Conservation (phyloP, 177 flowering plant genomes). For the Vitis hybrid region DNA sequence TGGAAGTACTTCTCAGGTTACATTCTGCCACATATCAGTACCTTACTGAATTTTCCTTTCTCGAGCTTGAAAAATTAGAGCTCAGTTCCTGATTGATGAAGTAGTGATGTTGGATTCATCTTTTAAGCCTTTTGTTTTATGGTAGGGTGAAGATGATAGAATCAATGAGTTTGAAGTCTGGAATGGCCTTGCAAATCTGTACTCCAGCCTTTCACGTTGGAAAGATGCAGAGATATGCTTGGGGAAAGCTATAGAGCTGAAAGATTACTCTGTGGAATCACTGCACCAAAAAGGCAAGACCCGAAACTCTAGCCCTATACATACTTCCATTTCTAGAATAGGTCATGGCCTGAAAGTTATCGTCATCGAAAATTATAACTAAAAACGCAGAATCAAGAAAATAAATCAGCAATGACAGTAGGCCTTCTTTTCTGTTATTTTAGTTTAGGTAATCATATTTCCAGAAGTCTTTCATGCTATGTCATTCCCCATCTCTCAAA, state of each 20-base stretch:
- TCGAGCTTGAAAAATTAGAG: not conserved
- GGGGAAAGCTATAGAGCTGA: conserved; percentile 75
- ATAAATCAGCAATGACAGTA: too few relatives aligned
- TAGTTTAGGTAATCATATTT: too few relatives aligned
- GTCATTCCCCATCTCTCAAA: too few relatives aligned
- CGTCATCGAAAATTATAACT: too few relatives aligned
- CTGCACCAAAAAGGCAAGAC: conserved; percentile 78
- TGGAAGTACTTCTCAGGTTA: conserved; percentile 64
- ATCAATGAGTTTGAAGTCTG: conserved; percentile 86
- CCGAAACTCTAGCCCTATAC: conserved; percentile 4
- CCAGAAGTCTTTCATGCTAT: too few relatives aligned
- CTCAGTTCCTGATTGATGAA: not conserved
- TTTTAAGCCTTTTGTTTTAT: conserved; percentile 8
- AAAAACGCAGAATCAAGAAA: too few relatives aligned
- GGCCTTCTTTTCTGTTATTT: too few relatives aligned
- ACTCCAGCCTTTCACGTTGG: conserved; percentile 87
- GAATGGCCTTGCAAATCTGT: conserved; percentile 83
- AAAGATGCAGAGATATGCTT: conserved; percentile 89
- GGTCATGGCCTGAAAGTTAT: not conserved
- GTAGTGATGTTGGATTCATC: conserved; percentile 10
- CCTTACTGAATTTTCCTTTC: not conserved
- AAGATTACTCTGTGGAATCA: conserved; percentile 56
- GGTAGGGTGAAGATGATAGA: conserved; percentile 58
- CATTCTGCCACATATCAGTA: conserved; percentile 7
- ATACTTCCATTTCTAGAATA: not conserved